A percentile compares a stretch with the other conserved stretches of the same genome.
Conservation (phyloP, 805 yeast species). For the Gaillardinia entomophila region DNA sequence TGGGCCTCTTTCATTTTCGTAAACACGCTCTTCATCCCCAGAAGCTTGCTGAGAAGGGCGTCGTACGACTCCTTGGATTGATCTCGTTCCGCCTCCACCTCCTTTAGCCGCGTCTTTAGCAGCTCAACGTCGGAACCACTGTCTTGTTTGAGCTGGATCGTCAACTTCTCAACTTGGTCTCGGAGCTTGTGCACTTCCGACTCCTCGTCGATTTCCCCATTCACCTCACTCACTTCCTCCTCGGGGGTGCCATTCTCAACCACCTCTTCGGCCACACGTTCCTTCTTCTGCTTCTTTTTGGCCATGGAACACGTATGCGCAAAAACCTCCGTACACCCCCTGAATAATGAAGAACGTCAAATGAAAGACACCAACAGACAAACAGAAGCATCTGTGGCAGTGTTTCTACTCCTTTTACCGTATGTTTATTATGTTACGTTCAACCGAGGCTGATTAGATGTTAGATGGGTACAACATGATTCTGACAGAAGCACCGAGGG, state of each 20-base stretch:
- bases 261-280: neutral
- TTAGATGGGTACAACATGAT: slow-evolving; percentile 99
- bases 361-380: no score
- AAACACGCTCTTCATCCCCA: slow-evolving; percentile 71
- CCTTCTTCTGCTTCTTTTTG: neutral
- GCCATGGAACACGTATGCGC: no score
- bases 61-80: slow-evolving; percentile 57
- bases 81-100: slow-evolving; percentile 41
- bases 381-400: no score
- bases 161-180: slow-evolving; percentile 3
- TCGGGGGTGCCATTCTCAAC: neutral
- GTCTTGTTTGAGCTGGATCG: slow-evolving; percentile 1
- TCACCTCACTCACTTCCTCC: neutral
- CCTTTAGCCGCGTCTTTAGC: slow-evolving; percentile 5
- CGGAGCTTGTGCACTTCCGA: slow-evolving; percentile 2
- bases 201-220: neutral
- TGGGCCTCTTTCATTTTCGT: slow-evolving; percentile 69
- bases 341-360: no score
- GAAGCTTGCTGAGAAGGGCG: slow-evolving; percentile 52
- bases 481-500: slow-evolving; percentile 99
- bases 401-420: no score
- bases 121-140: neutral
- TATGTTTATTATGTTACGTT: no score
- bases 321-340: no score
- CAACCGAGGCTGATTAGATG: slow-evolving; percentile 82